These are phyloP conservation scores for Limnanthes douglasii DNA, from an alignment of 345 rosid genomes.

Conservation along the genomic window DNA sequence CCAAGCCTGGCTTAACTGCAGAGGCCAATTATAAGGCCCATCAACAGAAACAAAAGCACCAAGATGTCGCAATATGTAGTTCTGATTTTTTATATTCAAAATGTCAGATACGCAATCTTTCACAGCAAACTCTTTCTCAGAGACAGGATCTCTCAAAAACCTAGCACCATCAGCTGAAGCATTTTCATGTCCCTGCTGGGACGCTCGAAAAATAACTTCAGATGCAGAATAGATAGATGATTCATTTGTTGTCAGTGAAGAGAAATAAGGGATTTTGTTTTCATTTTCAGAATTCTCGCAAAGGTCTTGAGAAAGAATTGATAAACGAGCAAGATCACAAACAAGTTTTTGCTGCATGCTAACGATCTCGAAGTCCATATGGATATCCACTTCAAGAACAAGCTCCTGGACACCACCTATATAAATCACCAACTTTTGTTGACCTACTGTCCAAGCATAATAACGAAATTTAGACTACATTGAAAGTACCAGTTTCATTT, in stretches of 20 bases:
- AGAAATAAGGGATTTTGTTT: conserved; percentile 37
- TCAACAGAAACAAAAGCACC: conserved; percentile 32
- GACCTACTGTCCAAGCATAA: conserved; percentile 6
- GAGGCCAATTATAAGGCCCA: conserved; percentile 22
- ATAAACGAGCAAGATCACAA: conserved; percentile 42
- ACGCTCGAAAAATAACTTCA: conserved; percentile 19
- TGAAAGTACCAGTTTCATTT: conserved; percentile 42
- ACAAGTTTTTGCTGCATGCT: conserved; percentile 29
- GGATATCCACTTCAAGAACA: conserved; percentile 38
- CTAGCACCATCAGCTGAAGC: conserved; percentile 23
- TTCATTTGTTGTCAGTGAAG: conserved; percentile 26
- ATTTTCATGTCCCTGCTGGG: conserved; percentile 19
- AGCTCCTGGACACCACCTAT: conserved; percentile 57
- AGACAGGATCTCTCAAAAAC: conserved; percentile 15
- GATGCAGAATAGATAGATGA: conserved; percentile 18
- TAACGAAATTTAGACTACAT: conserved; percentile 9
- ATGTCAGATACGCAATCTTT: conserved; percentile 13
- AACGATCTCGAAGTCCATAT: conserved; percentile 27
- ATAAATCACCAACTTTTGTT: conserved; percentile 13
- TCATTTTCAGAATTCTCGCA: conserved; percentile 24
- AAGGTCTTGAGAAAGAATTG: conserved; percentile 50
- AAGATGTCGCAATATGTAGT: conserved; percentile 50
- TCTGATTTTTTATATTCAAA: conserved; percentile 21
- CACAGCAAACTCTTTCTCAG: conserved; percentile 10
- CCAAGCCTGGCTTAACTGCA: conserved; percentile 32